Conservation (phyloP, 1,284 basidiomycete species). For the Sphaerobolus stellatus region DNA sequence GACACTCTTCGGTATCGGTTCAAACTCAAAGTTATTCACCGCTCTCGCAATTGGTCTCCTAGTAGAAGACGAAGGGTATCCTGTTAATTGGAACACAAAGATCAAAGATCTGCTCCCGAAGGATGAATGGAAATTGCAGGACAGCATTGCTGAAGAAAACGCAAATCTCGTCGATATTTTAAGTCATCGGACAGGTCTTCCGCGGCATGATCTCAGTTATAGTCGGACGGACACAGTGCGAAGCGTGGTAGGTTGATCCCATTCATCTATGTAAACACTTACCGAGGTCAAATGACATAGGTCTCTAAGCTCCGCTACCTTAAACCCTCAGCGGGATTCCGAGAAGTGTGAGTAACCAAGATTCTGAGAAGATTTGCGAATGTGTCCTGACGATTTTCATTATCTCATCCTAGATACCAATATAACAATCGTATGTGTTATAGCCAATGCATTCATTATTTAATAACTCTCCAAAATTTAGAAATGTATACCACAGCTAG, state of each 20-base stretch:
- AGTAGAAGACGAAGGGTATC: constrained; percentile 36
- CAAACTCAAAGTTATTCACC: constrained; percentile 43
- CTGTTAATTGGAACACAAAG: constrained; percentile 35
- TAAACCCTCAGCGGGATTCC: constrained; percentile 39
- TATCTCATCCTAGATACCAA: background rate
- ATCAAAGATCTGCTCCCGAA: constrained; percentile 31
- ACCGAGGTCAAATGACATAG: constrained; percentile 15
- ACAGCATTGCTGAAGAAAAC: constrained; percentile 30
- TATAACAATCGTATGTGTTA: background rate
- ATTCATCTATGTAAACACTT: background rate
- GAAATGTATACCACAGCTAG: constrained; percentile 36
- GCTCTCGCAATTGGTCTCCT: constrained; percentile 38
- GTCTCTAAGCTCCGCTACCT: constrained; percentile 38
- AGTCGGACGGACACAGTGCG: constrained; percentile 13
- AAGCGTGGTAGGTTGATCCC: background rate
- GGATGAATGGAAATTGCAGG: constrained; percentile 34
- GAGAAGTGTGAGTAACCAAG: constrained; percentile 45
- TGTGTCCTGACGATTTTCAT: background rate
- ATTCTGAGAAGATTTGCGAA: constrained; percentile 37
- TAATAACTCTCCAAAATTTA: background rate
- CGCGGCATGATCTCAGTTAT: constrained; percentile 39
- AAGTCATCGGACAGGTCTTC: constrained; percentile 41
- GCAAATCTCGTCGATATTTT: constrained; percentile 40
- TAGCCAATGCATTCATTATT: background rate
- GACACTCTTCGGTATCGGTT: constrained; percentile 42